These are phyloP conservation scores for Hydnomerulius pinastri DNA, from an alignment of 768 basidiomycete genomes.

Conservation along the genomic window DNA sequence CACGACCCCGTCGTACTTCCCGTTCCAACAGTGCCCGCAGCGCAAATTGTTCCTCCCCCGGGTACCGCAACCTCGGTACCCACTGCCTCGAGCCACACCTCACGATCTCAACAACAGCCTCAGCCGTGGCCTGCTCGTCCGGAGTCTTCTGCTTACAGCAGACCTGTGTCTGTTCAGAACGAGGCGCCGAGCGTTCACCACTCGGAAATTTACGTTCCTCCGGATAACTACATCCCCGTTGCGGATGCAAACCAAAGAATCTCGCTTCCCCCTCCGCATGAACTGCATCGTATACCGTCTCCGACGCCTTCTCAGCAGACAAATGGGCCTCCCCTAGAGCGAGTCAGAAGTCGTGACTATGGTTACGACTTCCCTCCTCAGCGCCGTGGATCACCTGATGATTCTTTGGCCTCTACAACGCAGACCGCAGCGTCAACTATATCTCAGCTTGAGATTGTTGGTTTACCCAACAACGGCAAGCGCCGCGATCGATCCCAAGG, in stretches of 20 bases:
- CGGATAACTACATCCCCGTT: conserved; percentile 54
- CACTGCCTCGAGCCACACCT: conserved; percentile 12
- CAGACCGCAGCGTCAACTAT: conserved; percentile 31
- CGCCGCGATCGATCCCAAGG: conserved; percentile 24
- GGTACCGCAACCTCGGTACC: conserved; percentile 9
- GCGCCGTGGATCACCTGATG: conserved; percentile 30
- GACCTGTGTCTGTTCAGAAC: conserved; percentile 23
- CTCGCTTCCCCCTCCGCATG: conserved; percentile 53
- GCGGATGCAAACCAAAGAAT: conserved; percentile 41
- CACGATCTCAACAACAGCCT: conserved; percentile 15
- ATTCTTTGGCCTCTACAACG: conserved; percentile 29
- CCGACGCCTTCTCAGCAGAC: conserved; percentile 29
- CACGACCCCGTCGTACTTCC: conserved; percentile 14
- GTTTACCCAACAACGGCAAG: conserved; percentile 20
- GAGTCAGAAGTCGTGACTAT: conserved; percentile 23
- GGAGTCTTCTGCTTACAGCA: conserved; percentile 7
- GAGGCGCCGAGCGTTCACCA: conserved; percentile 13
- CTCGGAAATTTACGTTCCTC: conserved; percentile 36
- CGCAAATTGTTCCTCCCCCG: conserved; percentile 12
- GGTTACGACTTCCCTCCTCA: conserved; percentile 20
- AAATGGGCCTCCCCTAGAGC: conserved; percentile 19
- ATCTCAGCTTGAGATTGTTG: conserved; percentile 35
- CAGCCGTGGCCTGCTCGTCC: conserved; percentile 21
- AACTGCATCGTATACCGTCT: conserved; percentile 36
- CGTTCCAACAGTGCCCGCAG: conserved; percentile 8